Conservation (phyloP, 345 rosid genomes). For the Luvunga scandens region DNA sequence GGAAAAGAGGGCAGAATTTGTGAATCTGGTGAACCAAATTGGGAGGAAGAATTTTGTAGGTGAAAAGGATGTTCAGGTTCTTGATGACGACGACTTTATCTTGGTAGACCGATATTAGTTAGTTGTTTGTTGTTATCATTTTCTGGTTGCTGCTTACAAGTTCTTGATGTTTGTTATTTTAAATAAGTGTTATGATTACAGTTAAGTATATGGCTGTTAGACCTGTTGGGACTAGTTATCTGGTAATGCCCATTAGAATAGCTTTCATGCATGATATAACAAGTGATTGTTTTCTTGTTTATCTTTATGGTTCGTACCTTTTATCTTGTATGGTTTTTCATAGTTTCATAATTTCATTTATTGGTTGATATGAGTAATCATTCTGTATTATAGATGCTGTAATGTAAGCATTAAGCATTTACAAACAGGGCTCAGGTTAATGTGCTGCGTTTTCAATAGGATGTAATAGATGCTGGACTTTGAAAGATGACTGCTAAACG, state of each 20-base stretch:
- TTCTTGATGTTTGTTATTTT: not conserved
- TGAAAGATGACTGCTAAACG: not conserved
- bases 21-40: slow-evolving; percentile 58
- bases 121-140: not conserved
- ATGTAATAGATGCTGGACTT: not conserved
- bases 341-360: too few relatives aligned
- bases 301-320: not conserved
- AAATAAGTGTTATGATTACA: not conserved
- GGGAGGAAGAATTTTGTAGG: slow-evolving; percentile 83
- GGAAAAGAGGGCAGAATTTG: slow-evolving; percentile 62
- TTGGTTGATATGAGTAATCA: too few relatives aligned
- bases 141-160: not conserved
- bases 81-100: slow-evolving; percentile 73
- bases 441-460: not conserved
- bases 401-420: not conserved
- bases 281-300: not conserved
- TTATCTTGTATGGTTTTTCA: too few relatives aligned
- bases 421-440: not conserved
- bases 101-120: slow-evolving; percentile 61
- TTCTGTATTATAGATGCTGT: too few relatives aligned
- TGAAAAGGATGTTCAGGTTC: slow-evolving; percentile 63
- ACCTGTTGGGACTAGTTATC: not conserved
- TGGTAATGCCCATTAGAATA: not conserved
- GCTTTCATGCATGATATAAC: not conserved
- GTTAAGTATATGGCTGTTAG: not conserved